A percentile compares a stretch with the other conserved stretches of the same genome.
These are phyloP conservation scores for Thymus quinquecostatus DNA, from an alignment of 257 asterid species.

Conservation along the genomic window DNA sequence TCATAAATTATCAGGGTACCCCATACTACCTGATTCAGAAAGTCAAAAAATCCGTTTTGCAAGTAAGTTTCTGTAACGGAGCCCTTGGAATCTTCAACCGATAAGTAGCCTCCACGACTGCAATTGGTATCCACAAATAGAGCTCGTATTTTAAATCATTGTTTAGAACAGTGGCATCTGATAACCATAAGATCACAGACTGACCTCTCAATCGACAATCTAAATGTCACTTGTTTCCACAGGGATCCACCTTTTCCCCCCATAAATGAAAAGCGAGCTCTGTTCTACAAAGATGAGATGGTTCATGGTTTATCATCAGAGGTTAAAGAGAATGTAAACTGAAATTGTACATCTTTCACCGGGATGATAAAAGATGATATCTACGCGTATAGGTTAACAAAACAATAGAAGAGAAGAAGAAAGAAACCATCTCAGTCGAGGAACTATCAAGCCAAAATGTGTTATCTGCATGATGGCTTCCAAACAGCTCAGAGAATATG, in stretches of 20 bases:
- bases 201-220: slow-evolving; percentile 61
- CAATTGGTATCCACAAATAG: slow-evolving; percentile 25
- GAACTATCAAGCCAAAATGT: slow-evolving; percentile 98
- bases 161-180: neutral
- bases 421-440: slow-evolving; percentile 80
- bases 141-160: slow-evolving; percentile 19
- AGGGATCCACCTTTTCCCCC: slow-evolving; percentile 95
- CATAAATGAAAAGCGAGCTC: slow-evolving; percentile 99
- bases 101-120: slow-evolving; percentile 74
- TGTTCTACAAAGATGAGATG: slow-evolving; percentile 61
- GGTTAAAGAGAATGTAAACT: slow-evolving; percentile 10
- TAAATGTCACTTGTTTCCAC: slow-evolving; percentile 88
- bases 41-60: slow-evolving; percentile 78
- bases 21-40: slow-evolving; percentile 63
- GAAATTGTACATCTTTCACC: slow-evolving; percentile 1
- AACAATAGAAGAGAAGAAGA: slow-evolving; percentile 20
- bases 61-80: slow-evolving; percentile 40
- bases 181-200: slow-evolving; percentile 28
- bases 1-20: no score
- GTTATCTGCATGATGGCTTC: slow-evolving; percentile 59
- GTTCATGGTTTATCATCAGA: slow-evolving; percentile 38
- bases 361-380: neutral
- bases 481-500: slow-evolving; percentile 69
- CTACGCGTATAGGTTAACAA: neutral
- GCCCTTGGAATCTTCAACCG: slow-evolving; percentile 74